phyloP scores from a whole-genome alignment of 1,139 yeast species.

The Suhomyces bolitotheri region DNA sequence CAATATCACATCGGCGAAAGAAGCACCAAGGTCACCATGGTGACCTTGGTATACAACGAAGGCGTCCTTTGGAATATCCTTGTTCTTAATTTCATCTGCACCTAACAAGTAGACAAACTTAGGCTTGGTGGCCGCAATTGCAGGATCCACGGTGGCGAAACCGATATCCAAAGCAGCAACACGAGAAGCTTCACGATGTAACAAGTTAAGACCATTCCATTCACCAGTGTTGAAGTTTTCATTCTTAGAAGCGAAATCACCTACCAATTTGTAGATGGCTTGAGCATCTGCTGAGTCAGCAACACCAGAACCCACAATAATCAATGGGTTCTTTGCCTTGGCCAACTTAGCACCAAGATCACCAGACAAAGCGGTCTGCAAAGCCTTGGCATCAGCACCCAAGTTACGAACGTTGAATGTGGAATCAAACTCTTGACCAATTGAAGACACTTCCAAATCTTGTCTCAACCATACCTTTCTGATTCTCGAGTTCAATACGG shows the following conservation, averaged over 20 bases:
- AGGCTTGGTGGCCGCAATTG: slow-evolving; percentile 54
- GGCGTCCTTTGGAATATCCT: slow-evolving; percentile 79
- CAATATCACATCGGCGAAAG: slow-evolving; percentile 81
- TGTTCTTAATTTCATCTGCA: slow-evolving; percentile 75
- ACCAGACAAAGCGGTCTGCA: slow-evolving; percentile 64
- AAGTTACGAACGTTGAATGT: slow-evolving; percentile 68
- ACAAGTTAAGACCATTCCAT: slow-evolving; percentile 82
- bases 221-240: slow-evolving; percentile 64
- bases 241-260: slow-evolving; percentile 61
- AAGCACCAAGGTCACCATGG: slow-evolving; percentile 90
- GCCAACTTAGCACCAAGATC: slow-evolving; percentile 69
- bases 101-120: slow-evolving; percentile 80
- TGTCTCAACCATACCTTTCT: slow-evolving; percentile 81
- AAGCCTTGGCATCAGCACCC: slow-evolving; percentile 61
- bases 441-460: slow-evolving; percentile 62
- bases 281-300: slow-evolving; percentile 67
- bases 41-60: slow-evolving; percentile 91
- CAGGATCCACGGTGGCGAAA: slow-evolving; percentile 58
- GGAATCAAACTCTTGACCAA: slow-evolving; percentile 78
- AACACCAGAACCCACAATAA: slow-evolving; percentile 81
- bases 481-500: slow-evolving; percentile 82
- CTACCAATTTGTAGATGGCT: slow-evolving; percentile 62
- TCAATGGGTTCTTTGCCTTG: slow-evolving; percentile 71
- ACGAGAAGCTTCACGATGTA: slow-evolving; percentile 86
- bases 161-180: slow-evolving; percentile 87